These are phyloP conservation scores for Aegilops umbellulata DNA, from an alignment of 176 grass and related monocot genomes.

Conservation along the genomic window DNA sequence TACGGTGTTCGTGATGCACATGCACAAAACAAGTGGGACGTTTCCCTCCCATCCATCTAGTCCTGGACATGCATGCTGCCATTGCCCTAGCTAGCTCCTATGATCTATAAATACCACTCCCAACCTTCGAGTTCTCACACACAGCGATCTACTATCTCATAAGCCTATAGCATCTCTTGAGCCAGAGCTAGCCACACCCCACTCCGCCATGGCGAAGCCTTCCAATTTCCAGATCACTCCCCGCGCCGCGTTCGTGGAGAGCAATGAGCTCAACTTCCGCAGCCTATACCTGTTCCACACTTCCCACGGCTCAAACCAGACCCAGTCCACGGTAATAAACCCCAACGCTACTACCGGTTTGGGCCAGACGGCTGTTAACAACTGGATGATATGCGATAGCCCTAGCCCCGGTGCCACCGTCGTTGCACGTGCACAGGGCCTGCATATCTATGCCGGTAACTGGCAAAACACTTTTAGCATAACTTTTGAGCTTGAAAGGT, in stretches of 20 bases:
- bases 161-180: background rate
- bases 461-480: constrained; percentile 4
- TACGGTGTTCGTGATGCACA: background rate
- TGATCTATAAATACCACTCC: background rate
- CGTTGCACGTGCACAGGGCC: constrained; percentile 1
- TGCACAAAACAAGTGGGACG: background rate
- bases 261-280: background rate
- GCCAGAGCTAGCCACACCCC: too few relatives aligned
- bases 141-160: background rate
- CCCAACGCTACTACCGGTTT: background rate
- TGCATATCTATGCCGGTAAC: background rate
- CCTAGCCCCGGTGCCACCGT: background rate
- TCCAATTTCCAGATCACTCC: background rate
- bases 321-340: background rate
- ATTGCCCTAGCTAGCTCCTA: background rate
- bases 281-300: background rate
- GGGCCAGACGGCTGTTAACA: background rate
- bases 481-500: constrained; percentile 1
- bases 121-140: background rate
- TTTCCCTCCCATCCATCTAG: background rate
- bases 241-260: background rate
- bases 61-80: too few relatives aligned
- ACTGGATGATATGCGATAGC: background rate
- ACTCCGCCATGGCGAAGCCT: background rate
- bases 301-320: background rate